phyloP scores from a whole-genome alignment of 768 basidiomycete genomes.

The Trametes meyenii region DNA sequence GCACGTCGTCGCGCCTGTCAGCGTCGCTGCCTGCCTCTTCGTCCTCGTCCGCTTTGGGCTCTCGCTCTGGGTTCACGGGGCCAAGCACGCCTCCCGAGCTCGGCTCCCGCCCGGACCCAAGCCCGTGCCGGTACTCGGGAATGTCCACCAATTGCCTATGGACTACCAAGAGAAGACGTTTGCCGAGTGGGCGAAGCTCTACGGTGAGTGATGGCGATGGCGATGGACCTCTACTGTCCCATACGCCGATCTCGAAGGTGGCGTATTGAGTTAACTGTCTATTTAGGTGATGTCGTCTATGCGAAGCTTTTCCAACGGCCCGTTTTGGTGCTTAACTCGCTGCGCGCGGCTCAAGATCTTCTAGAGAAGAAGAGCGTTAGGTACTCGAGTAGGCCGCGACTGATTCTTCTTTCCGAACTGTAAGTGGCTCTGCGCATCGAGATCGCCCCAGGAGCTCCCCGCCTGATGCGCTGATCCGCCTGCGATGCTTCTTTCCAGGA shows the following conservation, averaged over 20 bases:
- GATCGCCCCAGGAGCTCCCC: not conserved
- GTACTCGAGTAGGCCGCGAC: constrained; percentile 38
- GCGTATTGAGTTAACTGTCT: constrained; percentile 13
- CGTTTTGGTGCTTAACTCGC: constrained; percentile 37
- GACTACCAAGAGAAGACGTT: constrained; percentile 31
- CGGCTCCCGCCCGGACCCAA: constrained; percentile 35
- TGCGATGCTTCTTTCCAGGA: constrained; percentile 15
- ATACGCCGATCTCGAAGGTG: constrained; percentile 7
- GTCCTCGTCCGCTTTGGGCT: constrained; percentile 16
- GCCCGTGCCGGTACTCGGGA: constrained; percentile 35
- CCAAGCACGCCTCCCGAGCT: constrained; percentile 10
- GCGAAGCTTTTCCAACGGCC: constrained; percentile 33
- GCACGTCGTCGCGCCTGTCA: constrained; percentile 13
- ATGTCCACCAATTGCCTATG: constrained; percentile 33
- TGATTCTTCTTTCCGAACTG: constrained; percentile 34
- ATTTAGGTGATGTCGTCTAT: constrained; percentile 38
- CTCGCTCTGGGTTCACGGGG: not conserved
- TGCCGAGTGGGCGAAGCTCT: constrained; percentile 32
- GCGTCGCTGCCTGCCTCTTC: constrained; percentile 21
- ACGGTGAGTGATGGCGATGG: constrained; percentile 26
- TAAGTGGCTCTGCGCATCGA: constrained; percentile 15
- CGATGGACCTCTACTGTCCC: too few relatives aligned
- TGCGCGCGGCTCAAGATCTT: constrained; percentile 37
- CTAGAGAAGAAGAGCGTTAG: constrained; percentile 37
- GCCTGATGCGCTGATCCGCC: constrained; percentile 8